A percentile compares a stretch with the other conserved stretches of the same genome.
These are phyloP conservation scores for Scortechinia acanthostroma DNA, from an alignment of 2,329 filamentous ascomycete species.

Conservation along the genomic window DNA sequence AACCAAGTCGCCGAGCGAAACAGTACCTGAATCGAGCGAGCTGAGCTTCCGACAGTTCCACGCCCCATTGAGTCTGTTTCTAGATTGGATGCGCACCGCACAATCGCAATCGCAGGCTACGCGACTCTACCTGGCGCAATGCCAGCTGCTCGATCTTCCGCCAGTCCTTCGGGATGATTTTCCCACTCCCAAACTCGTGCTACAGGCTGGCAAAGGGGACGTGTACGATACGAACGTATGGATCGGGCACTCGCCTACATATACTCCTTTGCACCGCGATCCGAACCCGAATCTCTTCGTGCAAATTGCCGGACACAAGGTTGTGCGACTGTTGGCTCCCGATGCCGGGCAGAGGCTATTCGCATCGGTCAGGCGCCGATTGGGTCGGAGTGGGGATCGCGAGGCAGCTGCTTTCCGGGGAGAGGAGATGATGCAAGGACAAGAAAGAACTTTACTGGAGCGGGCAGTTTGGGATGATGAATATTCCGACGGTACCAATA, in stretches of 20 bases:
- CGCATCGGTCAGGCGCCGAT: constrained; percentile 11
- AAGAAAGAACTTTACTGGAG: constrained; percentile 49
- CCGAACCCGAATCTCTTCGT: constrained; percentile 69
- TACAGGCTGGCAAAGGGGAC: constrained; percentile 49
- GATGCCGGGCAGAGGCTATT: constrained; percentile 46
- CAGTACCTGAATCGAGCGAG: background rate
- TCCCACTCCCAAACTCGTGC: constrained; percentile 43
- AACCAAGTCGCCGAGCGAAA: background rate
- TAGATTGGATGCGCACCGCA: background rate
- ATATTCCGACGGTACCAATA: constrained; percentile 8
- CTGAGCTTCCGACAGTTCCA: constrained; percentile 1
- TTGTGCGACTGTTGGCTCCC: constrained; percentile 47
- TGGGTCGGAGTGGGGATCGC: background rate
- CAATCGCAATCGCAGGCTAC: background rate
- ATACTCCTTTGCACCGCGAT: constrained; percentile 65
- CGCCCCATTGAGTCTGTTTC: background rate
- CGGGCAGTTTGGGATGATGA: constrained; percentile 47
- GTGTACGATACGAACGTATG: constrained; percentile 64
- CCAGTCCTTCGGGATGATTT: constrained; percentile 41
- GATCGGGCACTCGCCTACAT: constrained; percentile 60
- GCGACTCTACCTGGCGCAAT: constrained; percentile 60
- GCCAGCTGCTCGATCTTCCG: constrained; percentile 50
- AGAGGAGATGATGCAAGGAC: constrained; percentile 65
- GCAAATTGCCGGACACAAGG: constrained; percentile 58
- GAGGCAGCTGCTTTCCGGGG: constrained; percentile 34